phyloP scores from a whole-genome alignment of 331 rosid species.

The Malus hybrid region DNA sequence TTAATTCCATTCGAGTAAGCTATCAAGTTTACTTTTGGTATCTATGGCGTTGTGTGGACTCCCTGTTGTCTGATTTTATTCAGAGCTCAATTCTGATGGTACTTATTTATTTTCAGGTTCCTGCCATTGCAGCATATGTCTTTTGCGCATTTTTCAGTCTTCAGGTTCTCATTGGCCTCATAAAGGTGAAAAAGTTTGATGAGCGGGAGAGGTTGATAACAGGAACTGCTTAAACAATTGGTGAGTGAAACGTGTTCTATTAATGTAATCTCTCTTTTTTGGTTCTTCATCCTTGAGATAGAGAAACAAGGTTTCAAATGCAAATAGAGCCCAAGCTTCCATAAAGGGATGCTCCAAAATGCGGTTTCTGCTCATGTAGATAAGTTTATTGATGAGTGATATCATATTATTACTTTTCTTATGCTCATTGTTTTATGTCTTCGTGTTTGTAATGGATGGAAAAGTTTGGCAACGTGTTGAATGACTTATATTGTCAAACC shows the following conservation, averaged over 20 bases:
- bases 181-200: slow-evolving; percentile 78
- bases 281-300: background rate
- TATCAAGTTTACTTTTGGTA: slow-evolving; percentile 1
- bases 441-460: background rate
- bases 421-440: background rate
- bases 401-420: background rate
- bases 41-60: background rate
- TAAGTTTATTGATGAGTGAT: background rate
- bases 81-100: background rate
- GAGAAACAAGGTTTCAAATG: background rate
- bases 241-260: slow-evolving; percentile 25
- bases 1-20: slow-evolving; percentile 74
- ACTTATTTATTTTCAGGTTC: slow-evolving; percentile 46
- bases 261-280: background rate
- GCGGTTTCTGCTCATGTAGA: background rate
- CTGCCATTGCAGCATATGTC: slow-evolving; percentile 57
- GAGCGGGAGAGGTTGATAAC: slow-evolving; percentile 76
- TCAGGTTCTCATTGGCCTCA: slow-evolving; percentile 78
- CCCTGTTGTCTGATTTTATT: background rate
- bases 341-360: background rate
- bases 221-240: slow-evolving; percentile 60
- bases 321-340: background rate
- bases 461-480: background rate
- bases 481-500: background rate
- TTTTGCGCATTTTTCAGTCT: slow-evolving; percentile 68